phyloP scores from a whole-genome alignment of 176 grass and related monocot species.

The Tillandsia leiboldiana region DNA sequence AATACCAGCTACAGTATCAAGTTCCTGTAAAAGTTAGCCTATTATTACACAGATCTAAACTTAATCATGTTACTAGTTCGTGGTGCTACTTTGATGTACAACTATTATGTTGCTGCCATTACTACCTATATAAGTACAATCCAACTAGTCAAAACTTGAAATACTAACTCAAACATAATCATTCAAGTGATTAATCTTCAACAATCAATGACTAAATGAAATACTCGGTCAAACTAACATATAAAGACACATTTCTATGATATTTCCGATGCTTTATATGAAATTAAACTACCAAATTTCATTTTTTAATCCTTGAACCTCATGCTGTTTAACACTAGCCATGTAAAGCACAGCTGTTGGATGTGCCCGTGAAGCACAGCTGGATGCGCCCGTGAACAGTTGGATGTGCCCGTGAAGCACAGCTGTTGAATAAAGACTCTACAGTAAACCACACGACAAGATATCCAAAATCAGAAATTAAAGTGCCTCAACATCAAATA shows the following conservation, averaged over 20 bases:
- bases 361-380: background rate
- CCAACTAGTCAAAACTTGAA: background rate
- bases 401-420: background rate
- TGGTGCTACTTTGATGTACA: too few species aligned
- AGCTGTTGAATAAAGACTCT: background rate
- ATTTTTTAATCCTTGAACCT: background rate
- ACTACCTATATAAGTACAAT: background rate
- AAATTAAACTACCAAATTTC: background rate
- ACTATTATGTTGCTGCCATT: background rate
- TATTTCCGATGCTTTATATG: too few species aligned
- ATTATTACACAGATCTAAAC: background rate
- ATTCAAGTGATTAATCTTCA: background rate
- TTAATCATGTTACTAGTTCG: too few species aligned
- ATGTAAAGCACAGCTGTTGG: background rate
- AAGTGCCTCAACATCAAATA: background rate
- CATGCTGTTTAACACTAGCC: background rate
- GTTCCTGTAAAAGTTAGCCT: constrained; percentile 27
- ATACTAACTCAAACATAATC: background rate
- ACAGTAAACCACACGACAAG: background rate
- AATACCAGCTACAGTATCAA: constrained; percentile 1
- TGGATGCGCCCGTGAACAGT: too few species aligned
- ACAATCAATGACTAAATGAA: background rate
- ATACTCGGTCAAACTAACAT: background rate
- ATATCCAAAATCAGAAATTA: background rate
- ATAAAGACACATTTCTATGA: background rate